Base-by-base conservation (phyloP, 495 filamentous ascomycete species). In the Astrothelium subdiscretum region DNA sequence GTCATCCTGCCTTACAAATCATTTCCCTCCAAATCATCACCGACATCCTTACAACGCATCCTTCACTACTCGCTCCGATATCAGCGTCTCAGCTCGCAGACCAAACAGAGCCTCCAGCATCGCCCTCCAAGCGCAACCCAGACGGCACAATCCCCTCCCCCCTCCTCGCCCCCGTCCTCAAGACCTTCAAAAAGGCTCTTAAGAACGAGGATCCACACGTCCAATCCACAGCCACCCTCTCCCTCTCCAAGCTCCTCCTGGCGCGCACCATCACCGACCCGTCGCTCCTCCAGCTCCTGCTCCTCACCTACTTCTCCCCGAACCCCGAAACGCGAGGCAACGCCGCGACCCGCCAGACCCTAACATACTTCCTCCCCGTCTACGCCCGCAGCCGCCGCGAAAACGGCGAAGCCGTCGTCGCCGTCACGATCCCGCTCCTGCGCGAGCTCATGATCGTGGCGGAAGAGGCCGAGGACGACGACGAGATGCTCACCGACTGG, bases 311-410 rank as follows among this genome's bases (percentile, higher is more conserved):
- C 76, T 99, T 97, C 72, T 54, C 48, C 6, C 48, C 48, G 6
- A 87, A 95, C 71, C 95, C 95, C 2, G 83, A 86, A 29, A 92
- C 89, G 15, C 79, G 81, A 1, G 81, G 83, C 40, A 97, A 96
- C 70, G 88, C 94, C 63, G 84, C 82, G n/a, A 85, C 97, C 22
- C 80, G 91, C 0, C 94, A 98, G 74, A 85, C 90, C 0, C 80
- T 98, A 27, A 90, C 88, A 59, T 98, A 98, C 72, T 97, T 97
- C 79, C 80, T 98, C 66, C 94, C 94, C 0, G 94, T 97, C 0
- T 98, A 95, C 78, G 91, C 88, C 70, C 95, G 92, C 71, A 89
- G 85, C 27, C 80, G 87, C 12, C 71, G 84, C 11, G 86, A 87
- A 43, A 96, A 96, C 70, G 89, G 91, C 65, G 79, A 84, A 29